A percentile compares a stretch with the other conserved stretches of the same genome.
These are phyloP conservation scores for Trichoderma sp. DNA, from an alignment of 2,329 filamentous ascomycete genomes.

Conservation along the genomic window DNA sequence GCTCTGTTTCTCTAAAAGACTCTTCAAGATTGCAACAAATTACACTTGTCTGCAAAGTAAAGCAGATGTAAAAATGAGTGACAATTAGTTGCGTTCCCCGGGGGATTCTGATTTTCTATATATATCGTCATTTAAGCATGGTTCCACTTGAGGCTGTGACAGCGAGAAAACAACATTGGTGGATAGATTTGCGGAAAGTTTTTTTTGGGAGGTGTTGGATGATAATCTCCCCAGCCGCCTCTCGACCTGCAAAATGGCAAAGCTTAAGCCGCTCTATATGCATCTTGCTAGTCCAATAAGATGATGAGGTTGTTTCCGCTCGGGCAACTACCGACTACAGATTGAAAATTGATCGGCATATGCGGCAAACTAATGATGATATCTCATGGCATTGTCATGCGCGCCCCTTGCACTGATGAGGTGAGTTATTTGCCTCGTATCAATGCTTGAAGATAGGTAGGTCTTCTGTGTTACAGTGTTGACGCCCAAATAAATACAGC, in stretches of 20 bases:
- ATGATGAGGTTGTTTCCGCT: not conserved
- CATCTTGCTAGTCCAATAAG: no score
- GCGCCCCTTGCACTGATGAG: not conserved
- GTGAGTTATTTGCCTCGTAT: not conserved
- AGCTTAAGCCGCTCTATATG: not conserved
- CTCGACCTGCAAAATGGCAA: not conserved
- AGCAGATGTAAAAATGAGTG: not conserved
- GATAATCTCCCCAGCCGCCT: not conserved
- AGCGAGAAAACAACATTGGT: not conserved
- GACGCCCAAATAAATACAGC: not conserved
- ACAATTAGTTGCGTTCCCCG: not conserved
- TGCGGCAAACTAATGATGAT: not conserved
- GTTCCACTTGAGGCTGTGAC: not conserved
- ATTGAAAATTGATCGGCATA: not conserved
- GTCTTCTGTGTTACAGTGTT: not conserved
- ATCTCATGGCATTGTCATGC: not conserved
- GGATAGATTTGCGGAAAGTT: constrained; percentile 14
- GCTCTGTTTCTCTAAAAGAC: not conserved
- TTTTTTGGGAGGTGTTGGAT: not conserved
- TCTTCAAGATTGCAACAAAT: not conserved
- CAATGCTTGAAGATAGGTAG: not conserved
- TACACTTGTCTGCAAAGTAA: not conserved
- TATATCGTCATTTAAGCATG: not conserved
- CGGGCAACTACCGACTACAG: not conserved
- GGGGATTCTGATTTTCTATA: not conserved